Conservation (phyloP, 306 rosid species). For the Argentina anserina region DNA sequence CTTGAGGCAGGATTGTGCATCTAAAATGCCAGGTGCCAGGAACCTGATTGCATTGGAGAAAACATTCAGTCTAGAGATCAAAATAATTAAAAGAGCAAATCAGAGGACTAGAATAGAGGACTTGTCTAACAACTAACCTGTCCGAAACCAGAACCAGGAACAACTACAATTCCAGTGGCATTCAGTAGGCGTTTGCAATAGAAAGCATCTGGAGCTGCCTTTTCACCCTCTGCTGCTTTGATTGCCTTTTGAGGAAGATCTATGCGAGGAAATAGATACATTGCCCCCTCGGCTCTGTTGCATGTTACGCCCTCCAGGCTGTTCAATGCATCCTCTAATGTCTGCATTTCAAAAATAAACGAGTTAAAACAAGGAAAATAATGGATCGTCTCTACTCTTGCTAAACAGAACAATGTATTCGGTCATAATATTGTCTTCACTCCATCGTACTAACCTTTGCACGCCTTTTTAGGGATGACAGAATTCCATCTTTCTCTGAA, state of each 20-base stretch:
- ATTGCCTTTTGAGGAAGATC: constrained; percentile 66
- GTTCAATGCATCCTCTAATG: constrained; percentile 69
- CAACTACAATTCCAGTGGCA: constrained; percentile 81
- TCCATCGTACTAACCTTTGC: constrained; percentile 65
- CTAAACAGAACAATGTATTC: background rate
- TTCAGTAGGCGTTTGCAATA: constrained; percentile 67
- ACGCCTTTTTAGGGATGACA: constrained; percentile 78
- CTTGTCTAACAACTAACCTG: constrained; percentile 54
- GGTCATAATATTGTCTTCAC: background rate
- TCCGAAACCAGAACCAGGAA: constrained; percentile 92
- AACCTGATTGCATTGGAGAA: constrained; percentile 40
- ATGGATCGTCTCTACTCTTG: background rate
- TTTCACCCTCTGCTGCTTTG: constrained; percentile 67
- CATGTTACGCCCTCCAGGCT: constrained; percentile 78
- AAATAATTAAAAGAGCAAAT: background rate
- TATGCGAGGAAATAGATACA: constrained; percentile 78
- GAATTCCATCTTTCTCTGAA: constrained; percentile 72
- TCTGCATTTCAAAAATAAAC: constrained; percentile 33
- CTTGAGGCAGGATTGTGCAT: constrained; percentile 89
- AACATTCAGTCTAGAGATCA: background rate
- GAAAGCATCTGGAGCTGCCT: constrained; percentile 65
- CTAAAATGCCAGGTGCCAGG: constrained; percentile 98
- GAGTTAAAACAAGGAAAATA: background rate
- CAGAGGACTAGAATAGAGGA: background rate
- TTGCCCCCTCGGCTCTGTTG: constrained; percentile 92